Evolutionary conservation across 2,329 filamentous ascomycete genomes (phyloP), one percentile per base, ranked within the genome.

Genomic region (Graphiopsis chlorocephala): DNA sequence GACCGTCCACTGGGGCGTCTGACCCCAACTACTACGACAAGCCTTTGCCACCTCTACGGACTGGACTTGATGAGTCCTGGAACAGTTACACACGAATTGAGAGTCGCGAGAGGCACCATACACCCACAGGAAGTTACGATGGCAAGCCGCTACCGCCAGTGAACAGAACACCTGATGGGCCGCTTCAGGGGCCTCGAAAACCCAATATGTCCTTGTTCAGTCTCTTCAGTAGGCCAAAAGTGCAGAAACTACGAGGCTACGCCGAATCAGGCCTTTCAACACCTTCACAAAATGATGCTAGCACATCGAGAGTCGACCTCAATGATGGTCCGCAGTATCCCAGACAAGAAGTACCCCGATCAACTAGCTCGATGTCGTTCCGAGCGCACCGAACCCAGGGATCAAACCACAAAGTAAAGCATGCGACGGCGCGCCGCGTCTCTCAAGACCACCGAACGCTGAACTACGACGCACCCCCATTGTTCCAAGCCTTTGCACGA

Each of bases 401-500:
- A 15, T 59, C 62, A 15, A 48, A 31, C 42, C 20, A 26, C 23
- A 59, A 45, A 20, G n/a, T 50, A 29, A 28, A 35, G 29, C 62
- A 31, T 23, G 20, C 26, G 14, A 33, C 53, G 20, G 42, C 47
- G 23, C 56, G 57, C 14, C 53, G 52, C 38, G 25, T 50, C 23
- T 57, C 58, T 26, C 50, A 65, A 47, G 60, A 62, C 15, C 60
- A 58, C 20, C 42, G 61, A n/a, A 48, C 14, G 11, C 26, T 38
- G 29, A 17, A 71, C 57, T 82, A 79, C 76, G 75, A 79, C 5
- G 77, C 80, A 8, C 91, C 92, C 7, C 91, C 92, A 1, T 80
- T 97, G 14, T 96, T 93, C 75, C 90, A 96, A 75, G 92, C 91
- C 14, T 96, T 93, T 74, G 90, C 91, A 0, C 93, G 96, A 76